Percentiles rank a stretch among this genome's conserved stretches.
Conservation (phyloP, 257 asterid genomes). For the Cordia subcordata region DNA sequence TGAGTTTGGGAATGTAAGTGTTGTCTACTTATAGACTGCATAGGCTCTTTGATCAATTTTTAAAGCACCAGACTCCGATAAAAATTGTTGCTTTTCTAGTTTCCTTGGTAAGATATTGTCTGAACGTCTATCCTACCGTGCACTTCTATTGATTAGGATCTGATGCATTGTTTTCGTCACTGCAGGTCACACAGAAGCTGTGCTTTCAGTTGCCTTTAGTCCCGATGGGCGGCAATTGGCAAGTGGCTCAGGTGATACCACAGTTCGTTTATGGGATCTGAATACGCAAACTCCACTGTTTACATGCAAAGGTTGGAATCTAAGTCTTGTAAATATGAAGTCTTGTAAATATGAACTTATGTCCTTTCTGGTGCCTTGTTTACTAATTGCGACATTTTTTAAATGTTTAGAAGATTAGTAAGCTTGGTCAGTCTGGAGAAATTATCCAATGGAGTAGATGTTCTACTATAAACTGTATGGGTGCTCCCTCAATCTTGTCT, state of each 20-base stretch:
- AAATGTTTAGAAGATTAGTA: neutral
- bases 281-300: conserved; percentile 88
- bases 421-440: too few relatives aligned
- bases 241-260: conserved; percentile 97
- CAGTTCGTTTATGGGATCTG: conserved; percentile 93
- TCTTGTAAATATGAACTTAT: neutral
- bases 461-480: too few relatives aligned
- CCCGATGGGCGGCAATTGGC: conserved; percentile 93
- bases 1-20: too few relatives aligned
- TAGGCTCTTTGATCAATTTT: too few relatives aligned
- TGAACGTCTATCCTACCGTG: neutral
- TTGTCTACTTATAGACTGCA: too few relatives aligned
- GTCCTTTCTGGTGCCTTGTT: neutral
- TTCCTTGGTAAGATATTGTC: too few relatives aligned
- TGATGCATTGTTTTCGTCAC: neutral
- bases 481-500: too few relatives aligned
- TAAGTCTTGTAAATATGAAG: neutral
- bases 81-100: too few relatives aligned
- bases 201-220: conserved; percentile 91
- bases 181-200: conserved; percentile 92
- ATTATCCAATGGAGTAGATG: too few relatives aligned
- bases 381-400: neutral
- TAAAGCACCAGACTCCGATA: too few relatives aligned
- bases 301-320: conserved; percentile 71
- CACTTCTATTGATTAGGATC: neutral